phyloP scores from a whole-genome alignment of 1,284 basidiomycete species.

The Tremellales sp. region DNA sequence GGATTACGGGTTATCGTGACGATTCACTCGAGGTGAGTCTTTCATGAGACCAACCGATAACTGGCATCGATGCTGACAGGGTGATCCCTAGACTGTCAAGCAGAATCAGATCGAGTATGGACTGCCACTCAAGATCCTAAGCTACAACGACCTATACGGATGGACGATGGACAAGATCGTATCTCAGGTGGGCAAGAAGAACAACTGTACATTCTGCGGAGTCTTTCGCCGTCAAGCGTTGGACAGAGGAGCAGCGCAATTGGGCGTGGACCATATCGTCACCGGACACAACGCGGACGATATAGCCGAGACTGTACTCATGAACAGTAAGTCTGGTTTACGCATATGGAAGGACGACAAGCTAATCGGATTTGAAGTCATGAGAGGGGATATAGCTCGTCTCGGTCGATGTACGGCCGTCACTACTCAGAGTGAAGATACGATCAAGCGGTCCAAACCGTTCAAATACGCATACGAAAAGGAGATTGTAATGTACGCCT shows the following conservation, averaged over 20 bases:
- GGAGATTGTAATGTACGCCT: slow-evolving; percentile 99
- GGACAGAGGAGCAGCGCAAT: slow-evolving; percentile 83
- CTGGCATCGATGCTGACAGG: slow-evolving; percentile 6
- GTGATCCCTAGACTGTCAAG: slow-evolving; percentile 75
- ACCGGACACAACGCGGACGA: slow-evolving; percentile 99
- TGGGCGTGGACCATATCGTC: slow-evolving; percentile 95
- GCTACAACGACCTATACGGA: slow-evolving; percentile 93
- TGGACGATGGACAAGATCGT: slow-evolving; percentile 99
- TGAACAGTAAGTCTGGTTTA: slow-evolving; percentile 75
- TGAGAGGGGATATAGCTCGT: slow-evolving; percentile 94
- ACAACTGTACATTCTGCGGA: slow-evolving; percentile 99
- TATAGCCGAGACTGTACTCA: slow-evolving; percentile 95
- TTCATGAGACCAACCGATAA: background rate
- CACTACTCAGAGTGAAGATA: slow-evolving; percentile 87
- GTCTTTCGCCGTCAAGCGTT: slow-evolving; percentile 95
- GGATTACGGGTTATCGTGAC: slow-evolving; percentile 96
- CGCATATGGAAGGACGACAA: background rate
- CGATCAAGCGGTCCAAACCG: slow-evolving; percentile 93
- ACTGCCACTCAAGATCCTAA: slow-evolving; percentile 91
- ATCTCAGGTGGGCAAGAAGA: slow-evolving; percentile 87
- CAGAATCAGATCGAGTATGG: slow-evolving; percentile 93
- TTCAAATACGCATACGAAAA: slow-evolving; percentile 99
- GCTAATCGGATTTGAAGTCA: slow-evolving; percentile 57
- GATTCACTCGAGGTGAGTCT: slow-evolving; percentile 82
- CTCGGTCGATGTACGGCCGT: slow-evolving; percentile 91